Conservation (phyloP, 2,329 filamentous ascomycete genomes). For the Monosporascus sp. region DNA sequence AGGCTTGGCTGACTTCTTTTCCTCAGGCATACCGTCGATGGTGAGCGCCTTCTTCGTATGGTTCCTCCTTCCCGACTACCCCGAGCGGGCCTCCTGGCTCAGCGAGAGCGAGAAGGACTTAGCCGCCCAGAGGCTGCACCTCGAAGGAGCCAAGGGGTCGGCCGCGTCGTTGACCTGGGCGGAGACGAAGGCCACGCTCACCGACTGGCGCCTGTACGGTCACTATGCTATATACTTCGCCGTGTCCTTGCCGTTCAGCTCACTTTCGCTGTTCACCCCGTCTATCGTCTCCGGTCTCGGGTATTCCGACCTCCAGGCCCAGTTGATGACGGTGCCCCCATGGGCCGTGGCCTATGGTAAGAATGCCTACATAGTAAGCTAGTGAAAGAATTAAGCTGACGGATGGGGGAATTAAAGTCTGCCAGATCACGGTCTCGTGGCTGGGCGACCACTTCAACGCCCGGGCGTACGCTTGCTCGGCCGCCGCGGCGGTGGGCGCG, state of each 20-base stretch:
- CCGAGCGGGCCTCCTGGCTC: conserved; percentile 60
- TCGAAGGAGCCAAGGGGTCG: conserved; percentile 48
- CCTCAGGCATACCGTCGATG: conserved; percentile 34
- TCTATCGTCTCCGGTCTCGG: conserved; percentile 47
- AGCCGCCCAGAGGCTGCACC: conserved; percentile 35
- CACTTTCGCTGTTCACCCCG: conserved; percentile 43
- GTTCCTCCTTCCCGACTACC: conserved; percentile 61
- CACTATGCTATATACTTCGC: conserved; percentile 50
- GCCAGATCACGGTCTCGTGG: conserved; percentile 43
- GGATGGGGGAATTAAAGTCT: conserved; percentile 12
- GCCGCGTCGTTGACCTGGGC: conserved; percentile 59
- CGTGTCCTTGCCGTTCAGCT: conserved; percentile 30
- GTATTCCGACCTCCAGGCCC: conserved; percentile 41
- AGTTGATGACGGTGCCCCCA: conserved; percentile 63
- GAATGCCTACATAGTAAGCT: not conserved
- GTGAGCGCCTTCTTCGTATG: conserved; percentile 51
- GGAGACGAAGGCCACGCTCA: conserved; percentile 65
- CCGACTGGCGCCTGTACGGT: conserved; percentile 63
- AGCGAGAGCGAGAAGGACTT: conserved; percentile 55
- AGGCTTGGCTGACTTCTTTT: not conserved
- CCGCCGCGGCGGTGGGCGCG: conserved; percentile 38
- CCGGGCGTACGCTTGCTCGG: conserved; percentile 39
- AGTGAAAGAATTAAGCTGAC: not conserved
- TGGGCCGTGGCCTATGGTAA: conserved; percentile 48
- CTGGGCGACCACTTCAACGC: conserved; percentile 60